Conservation (phyloP, 2,329 filamentous ascomycete species). For the Celoporthe dispersa region DNA sequence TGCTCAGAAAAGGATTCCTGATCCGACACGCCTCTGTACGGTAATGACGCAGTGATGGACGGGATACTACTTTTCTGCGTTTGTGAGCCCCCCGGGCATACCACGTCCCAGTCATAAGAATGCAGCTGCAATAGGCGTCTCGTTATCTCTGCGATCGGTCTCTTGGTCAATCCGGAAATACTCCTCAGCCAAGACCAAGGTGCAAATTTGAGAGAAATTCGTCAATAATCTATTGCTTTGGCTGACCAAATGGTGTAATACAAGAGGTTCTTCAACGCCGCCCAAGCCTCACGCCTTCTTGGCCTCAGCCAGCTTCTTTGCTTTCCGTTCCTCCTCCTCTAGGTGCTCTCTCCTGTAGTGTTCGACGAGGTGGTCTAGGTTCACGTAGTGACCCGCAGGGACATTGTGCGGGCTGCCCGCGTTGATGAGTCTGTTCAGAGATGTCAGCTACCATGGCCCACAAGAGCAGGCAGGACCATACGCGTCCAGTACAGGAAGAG, state of each 20-base stretch:
- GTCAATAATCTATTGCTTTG: constrained; percentile 7
- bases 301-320: constrained; percentile 48
- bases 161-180: neutral
- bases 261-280: constrained; percentile 1
- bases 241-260: constrained; percentile 16
- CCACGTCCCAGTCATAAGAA: neutral
- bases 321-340: constrained; percentile 60
- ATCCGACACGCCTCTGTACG: neutral
- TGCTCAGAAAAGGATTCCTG: neutral
- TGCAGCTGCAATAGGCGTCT: neutral
- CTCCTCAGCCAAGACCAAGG: neutral
- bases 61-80: neutral
- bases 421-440: constrained; percentile 50
- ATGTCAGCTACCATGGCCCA: constrained; percentile 1
- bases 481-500: neutral
- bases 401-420: constrained; percentile 57
- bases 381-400: constrained; percentile 57
- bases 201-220: neutral
- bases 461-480: neutral
- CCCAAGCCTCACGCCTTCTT: constrained; percentile 38
- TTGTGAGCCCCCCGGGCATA: neutral
- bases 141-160: neutral
- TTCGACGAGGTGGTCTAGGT: constrained; percentile 60
- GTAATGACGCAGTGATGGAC: neutral
- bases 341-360: constrained; percentile 61